These are phyloP conservation scores for Saccharomyces hybrid DNA, from an alignment of 1,139 yeast species.

Conservation along the genomic window DNA sequence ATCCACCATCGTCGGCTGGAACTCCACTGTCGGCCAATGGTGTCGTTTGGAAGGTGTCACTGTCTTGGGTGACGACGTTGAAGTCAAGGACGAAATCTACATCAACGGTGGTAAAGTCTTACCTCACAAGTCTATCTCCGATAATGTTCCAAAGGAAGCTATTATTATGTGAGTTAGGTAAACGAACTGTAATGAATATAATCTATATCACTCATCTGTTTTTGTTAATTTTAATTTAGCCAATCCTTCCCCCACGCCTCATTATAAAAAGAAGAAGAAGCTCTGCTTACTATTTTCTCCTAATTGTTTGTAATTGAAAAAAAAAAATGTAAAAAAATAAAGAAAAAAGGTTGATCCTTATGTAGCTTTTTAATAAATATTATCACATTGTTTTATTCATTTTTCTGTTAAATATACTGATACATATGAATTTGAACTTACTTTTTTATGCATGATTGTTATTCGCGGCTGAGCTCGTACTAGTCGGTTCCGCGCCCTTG, in stretches of 20 bases:
- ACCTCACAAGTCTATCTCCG: conserved; percentile 95
- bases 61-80: conserved; percentile 98
- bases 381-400: background rate
- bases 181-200: conserved; percentile 1
- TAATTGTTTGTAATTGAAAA: background rate
- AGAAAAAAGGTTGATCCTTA: background rate
- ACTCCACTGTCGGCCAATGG: conserved; percentile 97
- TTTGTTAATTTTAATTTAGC: background rate
- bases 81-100: conserved; percentile 95
- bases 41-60: conserved; percentile 98
- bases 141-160: conserved; percentile 94
- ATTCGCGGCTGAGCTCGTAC: background rate
- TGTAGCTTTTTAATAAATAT: background rate
- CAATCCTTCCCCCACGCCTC: background rate
- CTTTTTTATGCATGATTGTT: background rate
- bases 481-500: background rate
- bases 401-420: background rate
- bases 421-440: background rate
- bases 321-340: background rate
- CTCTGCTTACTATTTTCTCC: background rate
- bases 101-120: conserved; percentile 98
- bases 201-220: background rate
- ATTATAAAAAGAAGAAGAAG: background rate
- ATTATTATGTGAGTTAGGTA: conserved; percentile 72
- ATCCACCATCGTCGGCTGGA: conserved; percentile 98